Evolutionary conservation across 768 basidiomycete genomes (phyloP).

Genomic region (Tulasnella calospora): DNA sequence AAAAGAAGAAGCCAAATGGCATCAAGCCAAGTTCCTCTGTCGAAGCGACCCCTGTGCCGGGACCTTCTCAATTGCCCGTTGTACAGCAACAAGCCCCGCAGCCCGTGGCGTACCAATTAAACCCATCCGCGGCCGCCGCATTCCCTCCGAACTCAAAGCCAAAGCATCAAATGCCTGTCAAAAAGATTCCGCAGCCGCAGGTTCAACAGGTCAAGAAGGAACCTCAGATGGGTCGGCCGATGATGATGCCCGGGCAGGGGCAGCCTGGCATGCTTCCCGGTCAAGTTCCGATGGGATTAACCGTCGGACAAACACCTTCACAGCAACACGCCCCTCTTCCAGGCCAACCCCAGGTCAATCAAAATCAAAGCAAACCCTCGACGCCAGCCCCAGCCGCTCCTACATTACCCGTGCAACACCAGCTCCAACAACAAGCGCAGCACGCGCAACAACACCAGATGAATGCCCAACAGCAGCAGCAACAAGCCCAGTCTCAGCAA

Average conservation of each 20-base stretch:
- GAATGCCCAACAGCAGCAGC: background rate
- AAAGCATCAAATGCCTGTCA: background rate
- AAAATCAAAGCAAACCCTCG: slow-evolving; percentile 34
- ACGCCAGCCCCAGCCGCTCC: slow-evolving; percentile 28
- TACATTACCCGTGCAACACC: slow-evolving; percentile 31
- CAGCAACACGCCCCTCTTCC: background rate
- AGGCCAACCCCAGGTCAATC: background rate
- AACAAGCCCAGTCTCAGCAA: slow-evolving; percentile 7
- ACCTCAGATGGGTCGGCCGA: slow-evolving; percentile 1
- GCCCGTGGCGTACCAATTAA: slow-evolving; percentile 17
- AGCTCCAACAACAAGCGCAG: slow-evolving; percentile 6
- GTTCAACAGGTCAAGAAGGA: slow-evolving; percentile 1
- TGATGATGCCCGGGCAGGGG: slow-evolving; percentile 8
- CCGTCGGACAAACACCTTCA: background rate
- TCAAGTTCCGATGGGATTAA: background rate
- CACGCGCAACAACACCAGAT: background rate
- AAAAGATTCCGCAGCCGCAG: slow-evolving; percentile 8
- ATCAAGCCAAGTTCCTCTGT: slow-evolving; percentile 12
- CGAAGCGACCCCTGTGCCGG: slow-evolving; percentile 19
- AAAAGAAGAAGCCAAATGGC: slow-evolving; percentile 19
- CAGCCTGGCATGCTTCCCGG: background rate
- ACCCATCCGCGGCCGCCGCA: background rate
- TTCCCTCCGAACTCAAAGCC: background rate
- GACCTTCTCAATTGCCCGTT: background rate
- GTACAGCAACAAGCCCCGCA: slow-evolving; percentile 1